Evolutionary conservation across 495 filamentous ascomycete species (phyloP), one percentile per base, ranked within the genome.

Genomic region (Aspergillus steynii): DNA sequence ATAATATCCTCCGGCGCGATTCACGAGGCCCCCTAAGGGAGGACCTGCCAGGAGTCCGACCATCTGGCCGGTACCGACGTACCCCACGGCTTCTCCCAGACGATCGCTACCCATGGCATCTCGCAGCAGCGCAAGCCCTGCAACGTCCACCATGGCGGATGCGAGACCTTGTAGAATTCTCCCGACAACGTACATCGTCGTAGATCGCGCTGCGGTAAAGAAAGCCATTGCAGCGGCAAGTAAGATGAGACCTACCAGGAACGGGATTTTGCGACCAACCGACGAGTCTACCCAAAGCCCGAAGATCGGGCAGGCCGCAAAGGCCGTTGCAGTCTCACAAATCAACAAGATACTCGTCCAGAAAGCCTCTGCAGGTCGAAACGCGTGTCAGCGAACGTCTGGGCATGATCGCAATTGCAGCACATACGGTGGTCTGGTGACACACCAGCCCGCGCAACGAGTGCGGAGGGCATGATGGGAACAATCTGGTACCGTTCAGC

Each of bases 1-100:
- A 68, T 87, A 85, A 63, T 90, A 91, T 2, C 88, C 89, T 8
- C 73, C 82, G 5, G 69, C 70, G 5, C 77, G 78, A 63, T 91
- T 92, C 0, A 92, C 85, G 0, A 90, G 71, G 9, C 90, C 90
- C 2, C 90, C 90, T 5, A 93, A 77, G 27, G 90, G 67, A 1
- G 90, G 90, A 1, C 84, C 87, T 5, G 90, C 62, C 37, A 93
- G 75, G 53, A 89, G 74, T 1, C 80, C 87, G 5, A 90, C 58
- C 55, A 79, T 85, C 80, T 90, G 87, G n/a, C 81, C 81, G 51
- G 87, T 69, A 58, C 76, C 80, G 12, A 90, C 77, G 66, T 84
- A 90, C 5, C 90, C 90, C 82, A 93, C 82, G 3, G 80, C 79
- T 64, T 88, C 75, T 5, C 87, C 90, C 58, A 91, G 77, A 12